These are phyloP conservation scores for Mesembryanthemum crystallinum DNA, from an alignment of 148 eudicot genomes.

Conservation along the genomic window DNA sequence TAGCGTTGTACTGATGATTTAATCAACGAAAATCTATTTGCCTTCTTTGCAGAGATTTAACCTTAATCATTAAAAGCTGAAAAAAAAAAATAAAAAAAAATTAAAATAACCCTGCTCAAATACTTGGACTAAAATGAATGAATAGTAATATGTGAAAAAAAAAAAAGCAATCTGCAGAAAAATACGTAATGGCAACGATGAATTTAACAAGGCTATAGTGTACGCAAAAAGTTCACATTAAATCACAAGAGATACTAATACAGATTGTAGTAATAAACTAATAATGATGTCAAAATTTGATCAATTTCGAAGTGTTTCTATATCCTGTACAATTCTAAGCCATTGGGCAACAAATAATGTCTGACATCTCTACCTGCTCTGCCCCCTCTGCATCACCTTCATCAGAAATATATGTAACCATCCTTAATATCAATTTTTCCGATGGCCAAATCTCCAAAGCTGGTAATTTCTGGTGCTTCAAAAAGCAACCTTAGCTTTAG, in stretches of 20 bases:
- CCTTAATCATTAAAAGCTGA: too few relatives aligned
- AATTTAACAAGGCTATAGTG: too few relatives aligned
- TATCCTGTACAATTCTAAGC: slow-evolving; percentile 9
- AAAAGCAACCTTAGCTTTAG: background rate
- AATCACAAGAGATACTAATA: background rate
- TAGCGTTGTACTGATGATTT: too few relatives aligned
- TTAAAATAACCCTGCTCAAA: too few relatives aligned
- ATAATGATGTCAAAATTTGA: slow-evolving; percentile 24
- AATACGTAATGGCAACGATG: too few relatives aligned
- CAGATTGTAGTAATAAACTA: background rate
- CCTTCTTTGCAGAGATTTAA: too few relatives aligned
- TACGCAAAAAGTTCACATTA: too few relatives aligned
- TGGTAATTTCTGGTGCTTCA: background rate
- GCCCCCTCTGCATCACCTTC: slow-evolving; percentile 8
- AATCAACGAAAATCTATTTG: too few relatives aligned
- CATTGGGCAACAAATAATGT: background rate
- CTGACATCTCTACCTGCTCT: slow-evolving; percentile 2
- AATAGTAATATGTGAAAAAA: too few relatives aligned
- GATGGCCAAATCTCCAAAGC: slow-evolving; percentile 1
- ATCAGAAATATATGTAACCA: background rate
- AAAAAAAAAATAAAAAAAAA: too few relatives aligned
- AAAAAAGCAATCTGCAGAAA: too few relatives aligned
- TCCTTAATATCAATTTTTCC: slow-evolving; percentile 7
- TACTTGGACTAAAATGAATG: too few relatives aligned
- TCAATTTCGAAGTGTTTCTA: background rate